Evolutionary conservation across 345 rosid species (phyloP), one percentile per base, ranked within the genome.

Genomic region (Camelina hispida): DNA sequence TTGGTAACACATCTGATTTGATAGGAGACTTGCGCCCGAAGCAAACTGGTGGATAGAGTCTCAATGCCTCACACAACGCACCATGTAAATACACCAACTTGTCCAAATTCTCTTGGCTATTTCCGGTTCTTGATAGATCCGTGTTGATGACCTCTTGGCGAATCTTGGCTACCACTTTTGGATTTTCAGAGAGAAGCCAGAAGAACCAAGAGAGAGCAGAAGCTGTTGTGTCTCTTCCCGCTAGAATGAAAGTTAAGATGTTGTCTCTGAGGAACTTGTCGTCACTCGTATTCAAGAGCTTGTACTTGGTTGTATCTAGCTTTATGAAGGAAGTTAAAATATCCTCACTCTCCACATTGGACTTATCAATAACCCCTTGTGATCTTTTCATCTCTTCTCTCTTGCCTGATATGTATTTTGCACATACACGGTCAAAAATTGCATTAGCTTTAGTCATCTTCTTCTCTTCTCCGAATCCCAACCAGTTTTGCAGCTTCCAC

Each of bases 141-240:
- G 17, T 46, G 51, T 46, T 46, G 51, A 6, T 50, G 54, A 17
- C 3, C 13, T 50, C 54, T 50, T 50, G 54, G 8, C 23, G 54
- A 17, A 50, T 50, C 5, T 17, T 50, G 54, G 54, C 23, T 50
- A 50, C 13, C 54, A 18, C 54, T 17, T 17, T 20, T 50, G 54
- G 54, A 18, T 50, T 50, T 50, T 50, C 54, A 50, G 23, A 50
- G 54, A 50, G 54, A 50, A 50, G 54, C 54, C 54, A 50, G 54
- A 50, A 50, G 54, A 50, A 50, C 54, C 54, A 50, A 50, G 54
- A 50, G 54, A 50, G 54, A 17, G 54, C 54, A 0, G 54, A 7
- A 13, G 54, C 54, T 3, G 23, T 50, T 50, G 54, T 50, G 23
- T 50, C 22, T 50, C 54, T 50, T 50, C 54, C 54, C 4, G 54